Evolutionary conservation across 495 filamentous ascomycete species (phyloP), one percentile per base, ranked within the genome.

Genomic region (Neurospora terricola): DNA sequence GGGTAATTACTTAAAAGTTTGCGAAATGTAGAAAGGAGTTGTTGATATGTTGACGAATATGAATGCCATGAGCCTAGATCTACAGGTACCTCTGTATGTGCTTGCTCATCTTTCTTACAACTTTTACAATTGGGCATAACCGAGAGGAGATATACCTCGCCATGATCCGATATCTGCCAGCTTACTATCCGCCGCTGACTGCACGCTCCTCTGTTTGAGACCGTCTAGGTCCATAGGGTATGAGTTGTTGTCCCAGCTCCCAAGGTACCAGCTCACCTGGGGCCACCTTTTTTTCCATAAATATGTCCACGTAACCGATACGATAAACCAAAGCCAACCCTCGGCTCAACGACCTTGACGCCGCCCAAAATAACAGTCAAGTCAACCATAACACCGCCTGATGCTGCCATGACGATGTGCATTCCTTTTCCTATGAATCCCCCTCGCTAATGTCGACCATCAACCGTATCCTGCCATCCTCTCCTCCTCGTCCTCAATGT

Each of bases 401-500:
- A 66, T 66, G 27, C 27, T 66, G 54, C 54, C 54, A 34, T 66
- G 27, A 30, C 18, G 27, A 66, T 66, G 27, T 66, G 11, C 54
- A 27, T 66, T 66, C 54, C 23, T 59, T 27, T 0, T 66, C 34
- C 34, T 66, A 18, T 34, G 12, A 66, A 34, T 27, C 38, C 34
- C 14, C 8, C 14, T 27, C 70, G 36, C 54, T 23, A 30, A 39
- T 71, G 40, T 40, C 5, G n/a, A 70, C 30, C 21, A 43, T 78
- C 72, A 84, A 42, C 75, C 82, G 70, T 81, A 84, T 18, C 79
- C 78, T 70, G 78, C 76, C 76, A 83, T 77, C 14, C 76, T 77
- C 74, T 81, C 83, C 45, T 83, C 82, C 54, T 84, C 81, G 2
- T 84, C 83, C 2, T 83, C 81, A 27, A 78, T 23, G 45, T 78